phyloP scores from a whole-genome alignment of 352 stramenopile genomes.

The Thraustochytrium sp. region DNA sequence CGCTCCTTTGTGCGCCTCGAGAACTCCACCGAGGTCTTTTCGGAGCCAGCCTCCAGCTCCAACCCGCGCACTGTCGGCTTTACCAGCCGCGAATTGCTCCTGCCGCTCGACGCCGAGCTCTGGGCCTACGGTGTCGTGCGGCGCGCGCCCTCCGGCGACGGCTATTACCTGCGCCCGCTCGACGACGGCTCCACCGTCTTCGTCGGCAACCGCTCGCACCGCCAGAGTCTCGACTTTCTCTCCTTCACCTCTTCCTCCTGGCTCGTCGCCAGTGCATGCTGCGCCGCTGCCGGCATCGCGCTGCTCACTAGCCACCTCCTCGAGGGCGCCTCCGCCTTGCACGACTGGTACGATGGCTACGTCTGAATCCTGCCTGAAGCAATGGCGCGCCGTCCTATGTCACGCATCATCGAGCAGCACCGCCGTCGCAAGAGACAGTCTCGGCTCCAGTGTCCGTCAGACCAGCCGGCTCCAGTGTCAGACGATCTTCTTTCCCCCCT shows the following conservation, averaged over 20 bases:
- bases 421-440: too few species aligned
- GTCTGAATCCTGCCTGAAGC: too few species aligned
- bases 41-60: not conserved
- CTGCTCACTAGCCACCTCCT: too few species aligned
- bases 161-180: not conserved
- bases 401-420: too few species aligned
- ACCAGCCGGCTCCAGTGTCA: too few species aligned
- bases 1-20: not conserved
- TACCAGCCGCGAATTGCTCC: not conserved
- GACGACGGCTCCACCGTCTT: not conserved
- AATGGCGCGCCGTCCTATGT: too few species aligned
- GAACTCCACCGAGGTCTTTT: not conserved
- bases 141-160: not conserved
- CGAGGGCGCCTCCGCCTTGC: too few species aligned
- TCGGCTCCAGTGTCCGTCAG: too few species aligned
- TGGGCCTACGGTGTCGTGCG: conserved; percentile 1
- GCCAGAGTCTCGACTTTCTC: not conserved
- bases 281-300: not conserved
- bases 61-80: not conserved
- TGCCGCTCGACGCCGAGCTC: not conserved
- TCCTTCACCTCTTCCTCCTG: not conserved
- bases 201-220: not conserved
- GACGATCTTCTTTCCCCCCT: too few species aligned
- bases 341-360: too few species aligned
- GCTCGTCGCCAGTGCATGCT: not conserved